Conservation (phyloP, 306 rosid species). For the Prunus mume region DNA sequence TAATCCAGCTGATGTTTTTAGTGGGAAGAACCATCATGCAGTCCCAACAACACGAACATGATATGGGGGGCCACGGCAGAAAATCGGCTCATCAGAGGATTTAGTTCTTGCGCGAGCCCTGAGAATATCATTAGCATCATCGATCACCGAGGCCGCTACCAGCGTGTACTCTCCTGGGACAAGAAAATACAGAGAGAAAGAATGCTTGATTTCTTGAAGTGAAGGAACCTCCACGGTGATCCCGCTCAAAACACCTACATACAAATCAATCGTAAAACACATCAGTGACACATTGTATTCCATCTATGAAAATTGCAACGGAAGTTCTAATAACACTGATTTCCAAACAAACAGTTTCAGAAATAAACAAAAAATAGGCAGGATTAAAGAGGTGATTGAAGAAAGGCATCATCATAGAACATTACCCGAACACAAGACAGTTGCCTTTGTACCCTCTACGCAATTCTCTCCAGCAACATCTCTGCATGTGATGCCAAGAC, state of each 20-base stretch:
- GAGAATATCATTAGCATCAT: constrained; percentile 78
- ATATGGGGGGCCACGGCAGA: constrained; percentile 94
- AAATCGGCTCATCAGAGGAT: constrained; percentile 73
- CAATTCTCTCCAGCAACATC: constrained; percentile 96
- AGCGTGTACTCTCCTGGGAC: constrained; percentile 91
- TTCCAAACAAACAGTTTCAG: neutral
- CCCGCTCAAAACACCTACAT: constrained; percentile 72
- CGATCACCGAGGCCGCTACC: constrained; percentile 73
- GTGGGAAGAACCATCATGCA: constrained; percentile 24
- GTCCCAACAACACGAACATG: constrained; percentile 70
- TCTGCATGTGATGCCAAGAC: constrained; percentile 74
- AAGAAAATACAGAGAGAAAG: constrained; percentile 82
- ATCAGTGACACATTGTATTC: neutral
- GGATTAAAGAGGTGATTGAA: neutral
- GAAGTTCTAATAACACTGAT: neutral
- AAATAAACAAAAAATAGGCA: neutral
- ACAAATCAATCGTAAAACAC: neutral
- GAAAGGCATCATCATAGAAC: neutral
- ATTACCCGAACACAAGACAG: constrained; percentile 90
- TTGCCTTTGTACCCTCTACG: constrained; percentile 73
- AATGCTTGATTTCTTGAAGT: constrained; percentile 63
- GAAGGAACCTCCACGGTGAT: constrained; percentile 78
- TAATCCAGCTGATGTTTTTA: neutral
- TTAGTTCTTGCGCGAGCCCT: constrained; percentile 74
- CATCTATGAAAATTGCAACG: neutral